Percentiles rank a stretch among this genome's conserved stretches.
Conservation (phyloP, 2,329 filamentous ascomycete genomes). For the Epichloe hybrida region DNA sequence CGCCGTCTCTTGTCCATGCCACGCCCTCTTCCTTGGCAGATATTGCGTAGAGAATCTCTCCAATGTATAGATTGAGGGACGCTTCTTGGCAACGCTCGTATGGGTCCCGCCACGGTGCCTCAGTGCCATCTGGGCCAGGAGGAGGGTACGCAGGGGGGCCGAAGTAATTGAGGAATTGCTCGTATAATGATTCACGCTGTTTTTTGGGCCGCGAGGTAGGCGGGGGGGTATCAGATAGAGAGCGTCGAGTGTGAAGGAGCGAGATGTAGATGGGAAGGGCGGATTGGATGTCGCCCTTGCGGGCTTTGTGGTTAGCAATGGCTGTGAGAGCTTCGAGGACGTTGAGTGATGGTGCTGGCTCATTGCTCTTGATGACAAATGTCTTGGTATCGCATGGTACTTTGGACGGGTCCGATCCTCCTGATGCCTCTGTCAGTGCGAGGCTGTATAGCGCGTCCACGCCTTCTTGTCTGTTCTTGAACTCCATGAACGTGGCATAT, state of each 20-base stretch:
- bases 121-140: slow-evolving; percentile 55
- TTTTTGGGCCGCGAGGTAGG: slow-evolving; percentile 5
- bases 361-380: slow-evolving; percentile 47
- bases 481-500: slow-evolving; percentile 77
- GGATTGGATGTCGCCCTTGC: slow-evolving; percentile 47
- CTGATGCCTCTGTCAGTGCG: slow-evolving; percentile 61
- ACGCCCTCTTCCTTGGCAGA: slow-evolving; percentile 53
- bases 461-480: slow-evolving; percentile 51
- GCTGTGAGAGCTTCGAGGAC: slow-evolving; percentile 63
- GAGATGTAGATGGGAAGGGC: slow-evolving; percentile 81
- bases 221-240: slow-evolving; percentile 28
- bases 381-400: slow-evolving; percentile 45
- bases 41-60: slow-evolving; percentile 76
- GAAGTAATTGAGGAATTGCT: slow-evolving; percentile 13
- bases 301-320: slow-evolving; percentile 65
- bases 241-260: slow-evolving; percentile 65
- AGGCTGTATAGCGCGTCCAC: slow-evolving; percentile 62
- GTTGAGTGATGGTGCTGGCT: slow-evolving; percentile 53
- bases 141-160: slow-evolving; percentile 52
- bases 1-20: slow-evolving; percentile 80
- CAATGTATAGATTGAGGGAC: slow-evolving; percentile 76
- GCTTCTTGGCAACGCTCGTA: slow-evolving; percentile 71
- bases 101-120: slow-evolving; percentile 49
- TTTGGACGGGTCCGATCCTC: slow-evolving; percentile 30
- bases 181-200: slow-evolving; percentile 8